Evolutionary conservation across 2,329 filamentous ascomycete genomes (phyloP).

Genomic region (Alternaria ethzedia): DNA sequence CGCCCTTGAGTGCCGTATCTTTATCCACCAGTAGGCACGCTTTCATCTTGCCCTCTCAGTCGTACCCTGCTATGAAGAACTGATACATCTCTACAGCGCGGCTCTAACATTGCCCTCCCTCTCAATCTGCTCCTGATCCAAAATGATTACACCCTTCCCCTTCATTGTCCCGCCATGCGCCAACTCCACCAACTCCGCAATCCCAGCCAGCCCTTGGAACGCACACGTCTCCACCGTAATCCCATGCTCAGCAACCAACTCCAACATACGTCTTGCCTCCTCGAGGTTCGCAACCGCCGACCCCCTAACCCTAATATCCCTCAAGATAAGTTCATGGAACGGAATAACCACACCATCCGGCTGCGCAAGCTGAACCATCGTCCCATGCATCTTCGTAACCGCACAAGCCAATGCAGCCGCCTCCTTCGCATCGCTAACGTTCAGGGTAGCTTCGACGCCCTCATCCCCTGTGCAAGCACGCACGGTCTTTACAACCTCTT

Average conservation of each 20-base stretch:
- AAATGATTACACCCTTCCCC: neutral
- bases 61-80: too few relatives aligned
- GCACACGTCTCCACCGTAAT: neutral
- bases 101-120: neutral
- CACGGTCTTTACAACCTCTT: neutral
- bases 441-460: neutral
- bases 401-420: slow-evolving; percentile 61
- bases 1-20: too few relatives aligned
- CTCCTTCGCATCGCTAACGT: slow-evolving; percentile 49
- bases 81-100: neutral
- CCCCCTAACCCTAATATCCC: slow-evolving; percentile 56
- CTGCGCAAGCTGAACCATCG: slow-evolving; percentile 66
- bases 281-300: neutral
- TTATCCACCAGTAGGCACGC: too few relatives aligned
- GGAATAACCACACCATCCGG: slow-evolving; percentile 37
- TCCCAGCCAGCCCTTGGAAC: neutral
- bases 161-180: neutral
- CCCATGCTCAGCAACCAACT: neutral
- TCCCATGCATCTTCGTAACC: slow-evolving; percentile 65
- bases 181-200: neutral
- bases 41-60: too few relatives aligned
- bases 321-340: slow-evolving; percentile 59
- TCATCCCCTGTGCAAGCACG: neutral
- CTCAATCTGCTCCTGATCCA: neutral
- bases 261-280: neutral